Conservation (phyloP, 148 eudicot species). For the Oxyria digyna region DNA sequence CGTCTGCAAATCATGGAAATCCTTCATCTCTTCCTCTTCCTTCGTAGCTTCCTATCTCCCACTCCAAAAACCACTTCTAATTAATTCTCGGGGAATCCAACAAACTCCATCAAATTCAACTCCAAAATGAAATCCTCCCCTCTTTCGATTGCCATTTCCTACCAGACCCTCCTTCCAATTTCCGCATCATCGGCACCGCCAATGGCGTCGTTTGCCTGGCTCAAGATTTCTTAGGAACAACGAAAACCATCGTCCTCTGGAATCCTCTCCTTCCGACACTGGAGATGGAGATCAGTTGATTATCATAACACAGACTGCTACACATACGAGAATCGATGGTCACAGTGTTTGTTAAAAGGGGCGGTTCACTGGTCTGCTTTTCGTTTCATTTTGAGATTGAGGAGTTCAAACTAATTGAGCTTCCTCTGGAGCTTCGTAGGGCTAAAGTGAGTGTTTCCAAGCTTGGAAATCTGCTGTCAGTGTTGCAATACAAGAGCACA, state of each 20-base stretch:
- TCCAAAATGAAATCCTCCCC: not conserved
- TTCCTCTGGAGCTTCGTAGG: not conserved
- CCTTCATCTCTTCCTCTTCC: not conserved
- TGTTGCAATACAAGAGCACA: not conserved
- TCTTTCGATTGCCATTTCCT: not conserved
- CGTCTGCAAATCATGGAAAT: not conserved
- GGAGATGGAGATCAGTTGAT: not conserved
- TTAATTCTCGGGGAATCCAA: not conserved
- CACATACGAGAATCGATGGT: not conserved
- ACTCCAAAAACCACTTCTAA: not conserved
- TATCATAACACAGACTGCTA: not conserved
- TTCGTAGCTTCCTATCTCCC: constrained; percentile 1
- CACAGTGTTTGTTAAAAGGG: not conserved
- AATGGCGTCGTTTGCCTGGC: constrained; percentile 3
- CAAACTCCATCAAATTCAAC: not conserved
- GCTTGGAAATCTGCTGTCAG: not conserved
- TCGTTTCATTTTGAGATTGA: not conserved
- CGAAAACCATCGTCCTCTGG: constrained; percentile 1
- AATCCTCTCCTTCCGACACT: not conserved
- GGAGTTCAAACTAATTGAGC: not conserved
- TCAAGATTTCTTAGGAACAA: not conserved
- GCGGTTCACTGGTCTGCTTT: not conserved
- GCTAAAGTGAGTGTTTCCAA: not conserved
- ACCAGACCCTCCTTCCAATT: not conserved
- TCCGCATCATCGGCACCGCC: constrained; percentile 3